Percentiles rank a stretch among this genome's conserved stretches.
Evolutionary conservation across 2,329 filamentous ascomycete genomes (phyloP).

Genomic region (Geosmithia putterillii): DNA sequence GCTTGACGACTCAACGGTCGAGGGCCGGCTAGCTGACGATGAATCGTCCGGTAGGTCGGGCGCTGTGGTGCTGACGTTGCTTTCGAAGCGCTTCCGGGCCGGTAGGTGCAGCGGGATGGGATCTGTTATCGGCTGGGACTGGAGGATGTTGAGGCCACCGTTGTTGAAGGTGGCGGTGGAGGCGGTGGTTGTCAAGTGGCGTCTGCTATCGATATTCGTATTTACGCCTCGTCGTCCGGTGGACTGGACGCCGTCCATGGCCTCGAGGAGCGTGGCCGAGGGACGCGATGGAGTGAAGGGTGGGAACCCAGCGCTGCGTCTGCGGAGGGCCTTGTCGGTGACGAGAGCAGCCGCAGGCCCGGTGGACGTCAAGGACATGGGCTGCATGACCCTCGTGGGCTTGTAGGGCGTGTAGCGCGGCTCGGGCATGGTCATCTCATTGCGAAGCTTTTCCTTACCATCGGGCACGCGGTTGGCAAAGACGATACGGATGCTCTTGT

Average conservation of each 20-base stretch:
- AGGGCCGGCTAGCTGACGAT: conserved; percentile 17
- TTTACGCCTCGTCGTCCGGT: neutral
- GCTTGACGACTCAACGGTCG: conserved; percentile 17
- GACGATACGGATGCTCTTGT: conserved; percentile 85
- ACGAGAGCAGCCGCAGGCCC: conserved; percentile 33
- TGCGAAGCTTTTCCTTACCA: conserved; percentile 82
- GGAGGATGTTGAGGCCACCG: conserved; percentile 23
- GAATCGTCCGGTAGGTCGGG: conserved; percentile 13
- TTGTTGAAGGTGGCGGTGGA: conserved; percentile 8
- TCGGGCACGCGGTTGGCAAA: conserved; percentile 96
- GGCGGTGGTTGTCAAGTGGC: too few relatives aligned
- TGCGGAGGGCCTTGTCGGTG: conserved; percentile 46
- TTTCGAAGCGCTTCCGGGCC: conserved; percentile 10
- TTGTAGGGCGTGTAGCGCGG: conserved; percentile 82
- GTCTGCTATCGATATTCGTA: too few relatives aligned
- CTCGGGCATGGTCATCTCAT: conserved; percentile 81
- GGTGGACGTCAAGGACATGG: conserved; percentile 17
- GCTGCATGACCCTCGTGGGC: conserved; percentile 41
- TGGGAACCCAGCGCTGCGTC: conserved; percentile 40
- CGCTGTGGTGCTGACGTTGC: conserved; percentile 14
- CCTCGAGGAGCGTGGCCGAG: conserved; percentile 19
- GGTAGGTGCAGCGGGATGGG: conserved; percentile 36
- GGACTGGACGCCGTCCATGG: conserved; percentile 15
- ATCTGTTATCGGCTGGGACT: too few relatives aligned
- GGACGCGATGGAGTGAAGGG: conserved; percentile 13